phyloP scores from a whole-genome alignment of 192 early-diverging fungal genomes.

The Dissophora ornata region DNA sequence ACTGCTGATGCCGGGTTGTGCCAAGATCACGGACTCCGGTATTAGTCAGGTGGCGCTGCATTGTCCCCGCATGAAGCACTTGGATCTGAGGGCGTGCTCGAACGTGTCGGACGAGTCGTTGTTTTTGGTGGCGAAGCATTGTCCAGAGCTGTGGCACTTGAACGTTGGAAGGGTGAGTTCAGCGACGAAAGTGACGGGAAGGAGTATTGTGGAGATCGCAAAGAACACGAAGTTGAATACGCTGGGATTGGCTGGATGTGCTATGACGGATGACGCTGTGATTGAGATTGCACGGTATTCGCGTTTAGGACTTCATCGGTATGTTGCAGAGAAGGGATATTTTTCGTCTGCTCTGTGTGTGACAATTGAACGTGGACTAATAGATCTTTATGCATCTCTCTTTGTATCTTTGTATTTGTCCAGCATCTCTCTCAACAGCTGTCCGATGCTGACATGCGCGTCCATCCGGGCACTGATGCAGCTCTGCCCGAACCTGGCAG shows the following conservation, averaged over 20 bases:
- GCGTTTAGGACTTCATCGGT: constrained; percentile 50
- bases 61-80: constrained; percentile 58
- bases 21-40: constrained; percentile 59
- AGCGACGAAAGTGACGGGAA: constrained; percentile 53
- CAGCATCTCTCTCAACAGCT: constrained; percentile 60
- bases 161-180: constrained; percentile 64
- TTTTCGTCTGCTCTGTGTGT: too few species aligned
- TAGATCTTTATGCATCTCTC: too few species aligned
- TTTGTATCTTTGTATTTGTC: neutral
- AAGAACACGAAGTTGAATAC: constrained; percentile 57
- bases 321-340: constrained; percentile 2
- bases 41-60: constrained; percentile 51
- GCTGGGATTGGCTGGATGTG: constrained; percentile 62
- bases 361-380: too few species aligned
- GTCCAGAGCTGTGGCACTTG: constrained; percentile 57
- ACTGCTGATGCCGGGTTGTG: constrained; percentile 61
- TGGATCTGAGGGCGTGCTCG: constrained; percentile 64
- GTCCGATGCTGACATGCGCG: constrained; percentile 56
- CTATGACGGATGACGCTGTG: constrained; percentile 60
- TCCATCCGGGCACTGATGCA: constrained; percentile 58
- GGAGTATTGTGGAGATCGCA: constrained; percentile 60
- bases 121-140: constrained; percentile 52
- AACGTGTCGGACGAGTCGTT: constrained; percentile 58
- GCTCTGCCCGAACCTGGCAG: constrained; percentile 59
- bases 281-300: constrained; percentile 54